A percentile compares a stretch with the other conserved stretches of the same genome.
Conservation (phyloP, 225 moss, liverwort and hornwort genomes). For the Polytrichum commune region DNA sequence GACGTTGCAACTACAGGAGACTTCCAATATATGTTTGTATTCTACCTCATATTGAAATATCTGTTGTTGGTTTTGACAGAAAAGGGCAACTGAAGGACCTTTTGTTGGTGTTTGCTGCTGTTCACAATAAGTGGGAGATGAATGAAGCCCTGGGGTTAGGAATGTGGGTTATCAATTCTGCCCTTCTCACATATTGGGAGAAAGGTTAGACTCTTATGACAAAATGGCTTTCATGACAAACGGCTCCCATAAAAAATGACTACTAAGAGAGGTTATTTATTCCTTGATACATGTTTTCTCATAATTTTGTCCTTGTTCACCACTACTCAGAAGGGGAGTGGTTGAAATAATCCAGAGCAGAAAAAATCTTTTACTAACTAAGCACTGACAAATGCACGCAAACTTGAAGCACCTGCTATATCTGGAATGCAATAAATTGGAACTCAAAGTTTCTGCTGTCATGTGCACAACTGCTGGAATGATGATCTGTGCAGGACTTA, state of each 20-base stretch:
- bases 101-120: slow-evolving; percentile 19
- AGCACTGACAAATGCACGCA: no score
- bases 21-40: not conserved
- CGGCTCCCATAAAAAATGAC: no score
- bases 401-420: no score
- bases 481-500: slow-evolving; percentile 20
- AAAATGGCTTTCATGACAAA: no score
- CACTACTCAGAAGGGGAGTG: no score
- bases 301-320: no score
- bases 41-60: not conserved
- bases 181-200: not conserved
- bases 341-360: not conserved
- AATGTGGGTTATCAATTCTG: slow-evolving; percentile 11
- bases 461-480: not conserved
- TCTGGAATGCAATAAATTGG: no score
- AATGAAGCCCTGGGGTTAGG: slow-evolving; percentile 19
- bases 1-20: not conserved
- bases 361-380: no score
- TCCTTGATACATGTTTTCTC: no score
- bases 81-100: slow-evolving; percentile 19
- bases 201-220: not conserved
- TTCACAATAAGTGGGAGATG: slow-evolving; percentile 24
- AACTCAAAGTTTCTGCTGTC: not conserved
- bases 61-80: slow-evolving; percentile 12
- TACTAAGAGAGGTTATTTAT: no score